Evolutionary conservation across 805 yeast genomes (phyloP).

Genomic region (Schwanniomyces polymorphus): DNA sequence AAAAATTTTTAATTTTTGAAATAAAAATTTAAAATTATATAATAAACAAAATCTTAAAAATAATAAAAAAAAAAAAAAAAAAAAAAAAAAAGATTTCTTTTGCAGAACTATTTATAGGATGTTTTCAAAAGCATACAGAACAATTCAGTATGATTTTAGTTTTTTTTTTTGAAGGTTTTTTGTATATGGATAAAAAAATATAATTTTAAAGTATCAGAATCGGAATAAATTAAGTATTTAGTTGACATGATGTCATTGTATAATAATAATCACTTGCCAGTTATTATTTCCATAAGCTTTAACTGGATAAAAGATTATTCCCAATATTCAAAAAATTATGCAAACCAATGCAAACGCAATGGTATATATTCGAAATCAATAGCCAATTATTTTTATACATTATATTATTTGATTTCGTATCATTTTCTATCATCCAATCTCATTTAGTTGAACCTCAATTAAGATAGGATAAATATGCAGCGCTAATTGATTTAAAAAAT

Average conservation of each 20-base stretch:
- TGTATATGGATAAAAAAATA: neutral
- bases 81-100: neutral
- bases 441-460: neutral
- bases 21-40: too few species aligned
- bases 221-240: neutral
- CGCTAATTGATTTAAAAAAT: neutral
- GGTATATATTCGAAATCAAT: conserved; percentile 1
- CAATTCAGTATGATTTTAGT: neutral
- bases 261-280: neutral
- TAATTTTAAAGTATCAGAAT: neutral
- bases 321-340: conserved; percentile 2
- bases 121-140: neutral
- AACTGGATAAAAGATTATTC: conserved; percentile 4
- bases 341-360: neutral
- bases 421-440: conserved; percentile 6
- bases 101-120: neutral
- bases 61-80: neutral
- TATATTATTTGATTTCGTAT: conserved; percentile 4
- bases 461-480: conserved; percentile 5
- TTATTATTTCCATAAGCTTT: neutral
- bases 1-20: too few species aligned
- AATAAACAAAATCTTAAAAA: neutral
- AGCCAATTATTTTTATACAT: neutral
- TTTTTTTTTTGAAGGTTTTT: neutral
- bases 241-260: neutral